Evolutionary conservation across 805 yeast species (phyloP).

Genomic region (Schizosaccharomyces lindneri): DNA sequence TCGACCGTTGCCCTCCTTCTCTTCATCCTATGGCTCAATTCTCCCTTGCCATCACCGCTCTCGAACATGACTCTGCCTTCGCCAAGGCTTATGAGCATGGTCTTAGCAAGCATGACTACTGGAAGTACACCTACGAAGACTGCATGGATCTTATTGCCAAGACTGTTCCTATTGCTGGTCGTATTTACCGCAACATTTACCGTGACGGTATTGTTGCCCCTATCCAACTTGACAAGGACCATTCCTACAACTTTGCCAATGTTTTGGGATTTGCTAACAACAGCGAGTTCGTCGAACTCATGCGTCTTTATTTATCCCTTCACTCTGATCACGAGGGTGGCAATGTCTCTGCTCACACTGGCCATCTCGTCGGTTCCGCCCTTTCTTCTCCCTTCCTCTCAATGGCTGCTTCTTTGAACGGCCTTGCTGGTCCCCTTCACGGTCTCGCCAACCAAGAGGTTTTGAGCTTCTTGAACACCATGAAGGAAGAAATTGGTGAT

Average conservation of each 20-base stretch:
- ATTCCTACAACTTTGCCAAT: constrained; percentile 42
- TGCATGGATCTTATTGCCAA: constrained; percentile 58
- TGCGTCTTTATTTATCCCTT: constrained; percentile 47
- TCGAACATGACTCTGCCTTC: constrained; percentile 60
- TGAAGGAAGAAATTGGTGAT: constrained; percentile 20
- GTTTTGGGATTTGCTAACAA: constrained; percentile 31
- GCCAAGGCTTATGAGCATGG: constrained; percentile 71
- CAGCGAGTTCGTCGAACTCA: constrained; percentile 33
- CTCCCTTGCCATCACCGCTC: constrained; percentile 57
- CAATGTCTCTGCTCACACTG: constrained; percentile 58
- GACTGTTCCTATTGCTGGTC: constrained; percentile 57
- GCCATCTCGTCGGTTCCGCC: constrained; percentile 65
- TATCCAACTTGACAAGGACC: constrained; percentile 23
- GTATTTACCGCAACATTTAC: constrained; percentile 64
- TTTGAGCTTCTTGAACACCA: constrained; percentile 41
- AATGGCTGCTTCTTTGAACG: constrained; percentile 55
- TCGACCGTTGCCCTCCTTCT: constrained; percentile 49
- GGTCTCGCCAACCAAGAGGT: constrained; percentile 76
- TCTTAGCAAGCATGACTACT: constrained; percentile 56
- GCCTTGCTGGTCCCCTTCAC: constrained; percentile 69
- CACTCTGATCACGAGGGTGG: constrained; percentile 75
- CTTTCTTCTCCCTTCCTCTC: constrained; percentile 52
- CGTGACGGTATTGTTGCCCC: constrained; percentile 46
- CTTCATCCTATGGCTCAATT: constrained; percentile 82
- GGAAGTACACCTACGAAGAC: constrained; percentile 67